Evolutionary conservation across 805 yeast genomes (phyloP).

Genomic region (Ogataea degrootiae): DNA sequence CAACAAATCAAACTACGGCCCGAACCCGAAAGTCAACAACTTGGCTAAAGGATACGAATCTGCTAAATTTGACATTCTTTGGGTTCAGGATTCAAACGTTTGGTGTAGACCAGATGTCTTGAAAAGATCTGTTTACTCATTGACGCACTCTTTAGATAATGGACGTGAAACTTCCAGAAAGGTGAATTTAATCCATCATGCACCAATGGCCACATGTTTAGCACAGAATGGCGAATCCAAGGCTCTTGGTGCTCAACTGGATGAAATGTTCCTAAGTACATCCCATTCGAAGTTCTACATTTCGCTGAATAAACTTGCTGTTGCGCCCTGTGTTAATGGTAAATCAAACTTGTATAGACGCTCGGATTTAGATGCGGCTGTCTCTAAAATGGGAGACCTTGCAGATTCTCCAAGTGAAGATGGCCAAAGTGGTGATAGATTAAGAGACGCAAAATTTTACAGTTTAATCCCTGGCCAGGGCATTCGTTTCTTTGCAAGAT

Average conservation of each 20-base stretch:
- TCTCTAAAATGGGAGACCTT: slow-evolving; percentile 33
- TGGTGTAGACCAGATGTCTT: slow-evolving; percentile 68
- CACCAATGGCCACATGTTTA: slow-evolving; percentile 56
- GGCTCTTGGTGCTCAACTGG: slow-evolving; percentile 62
- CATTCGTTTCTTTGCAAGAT: slow-evolving; percentile 65
- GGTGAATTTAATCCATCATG: slow-evolving; percentile 75
- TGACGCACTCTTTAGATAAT: slow-evolving; percentile 46
- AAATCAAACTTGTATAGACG: slow-evolving; percentile 75
- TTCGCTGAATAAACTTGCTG: slow-evolving; percentile 63
- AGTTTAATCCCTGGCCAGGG: slow-evolving; percentile 38
- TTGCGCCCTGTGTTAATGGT: slow-evolving; percentile 91
- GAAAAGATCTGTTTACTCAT: slow-evolving; percentile 54
- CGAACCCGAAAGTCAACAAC: slow-evolving; percentile 87
- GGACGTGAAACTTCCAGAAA: slow-evolving; percentile 35
- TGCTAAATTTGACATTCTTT: slow-evolving; percentile 68
- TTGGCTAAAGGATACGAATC: slow-evolving; percentile 70
- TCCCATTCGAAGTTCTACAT: slow-evolving; percentile 84
- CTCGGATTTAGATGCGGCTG: slow-evolving; percentile 59
- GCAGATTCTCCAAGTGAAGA: slow-evolving; percentile 24
- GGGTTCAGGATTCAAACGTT: slow-evolving; percentile 86
- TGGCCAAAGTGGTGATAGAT: slow-evolving; percentile 31
- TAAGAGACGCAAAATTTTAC: slow-evolving; percentile 29
- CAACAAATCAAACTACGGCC: slow-evolving; percentile 54
- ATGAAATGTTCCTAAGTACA: slow-evolving; percentile 79
- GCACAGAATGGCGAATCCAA: slow-evolving; percentile 7